Base-by-base conservation (phyloP, 2,329 filamentous ascomycete genomes). In the Talaromyces rugulosus region DNA sequence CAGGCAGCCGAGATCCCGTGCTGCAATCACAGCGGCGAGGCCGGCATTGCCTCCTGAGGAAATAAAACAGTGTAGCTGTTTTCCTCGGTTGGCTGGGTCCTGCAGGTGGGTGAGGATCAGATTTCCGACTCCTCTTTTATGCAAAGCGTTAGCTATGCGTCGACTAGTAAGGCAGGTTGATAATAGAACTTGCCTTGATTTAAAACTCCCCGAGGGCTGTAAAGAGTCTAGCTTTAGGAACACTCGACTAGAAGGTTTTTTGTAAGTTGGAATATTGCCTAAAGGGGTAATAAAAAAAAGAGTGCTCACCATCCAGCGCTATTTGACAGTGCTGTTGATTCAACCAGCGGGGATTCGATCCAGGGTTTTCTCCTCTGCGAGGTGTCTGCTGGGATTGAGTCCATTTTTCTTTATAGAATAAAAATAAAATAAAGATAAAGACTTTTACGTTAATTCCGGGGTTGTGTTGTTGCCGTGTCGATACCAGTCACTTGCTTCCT, bases 31-130 rank as follows among this genome's bases (percentile, higher is more conserved):
- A 68, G 89, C 90, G 1, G 90, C 91, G 1, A 96, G 84, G 1
- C 91, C 91, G 1, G 91, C 91, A 71, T 96, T 96, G 60, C 91
- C 91, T 56, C 89, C 91, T 1, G 86, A 89, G 23, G 88, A 89
- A 72, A 82, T 89, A 80, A 89, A 94, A 81, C 93, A 92, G 78
- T 89, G 89, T 6, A 75, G 75, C 52, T 77, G 70, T 71, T 71
- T 76, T 59, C 56, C 62, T 11, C 66, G 55, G 54, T 72, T 71
- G 55, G 58, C 52, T 16, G 68, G 68, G 14, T 72, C 61, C 1
- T 63, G 60, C 16, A 74, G 62, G 23, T 67, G 65, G 14, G 63
- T 64, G 44, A 73, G 69, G 61, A 77, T 73, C 8, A 75, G 63
- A 57, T 77, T 76, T 42, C 75, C 75, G 58, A 77, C 73, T 36